Evolutionary conservation across 306 rosid genomes (phyloP).

Genomic region (Hippophae gyantsensis): DNA sequence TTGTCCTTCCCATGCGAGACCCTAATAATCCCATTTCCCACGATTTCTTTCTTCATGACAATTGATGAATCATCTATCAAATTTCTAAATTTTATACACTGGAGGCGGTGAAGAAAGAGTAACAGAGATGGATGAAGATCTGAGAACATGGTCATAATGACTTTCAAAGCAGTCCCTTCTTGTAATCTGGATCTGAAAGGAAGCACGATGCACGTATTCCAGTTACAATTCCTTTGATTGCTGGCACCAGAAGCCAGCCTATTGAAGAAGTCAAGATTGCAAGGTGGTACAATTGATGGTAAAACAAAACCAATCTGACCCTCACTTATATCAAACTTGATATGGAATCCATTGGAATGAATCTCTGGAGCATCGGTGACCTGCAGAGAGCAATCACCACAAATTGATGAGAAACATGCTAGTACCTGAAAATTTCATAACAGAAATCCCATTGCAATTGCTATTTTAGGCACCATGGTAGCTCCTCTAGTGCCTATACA

Average conservation of each 20-base stretch:
- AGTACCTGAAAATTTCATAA: background rate
- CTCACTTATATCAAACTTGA: conserved; percentile 87
- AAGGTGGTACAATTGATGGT: conserved; percentile 73
- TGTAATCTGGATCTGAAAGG: conserved; percentile 64
- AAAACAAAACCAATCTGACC: conserved; percentile 96
- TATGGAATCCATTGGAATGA: conserved; percentile 95
- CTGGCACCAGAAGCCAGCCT: conserved; percentile 45
- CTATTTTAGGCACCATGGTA: background rate
- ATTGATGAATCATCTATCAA: conserved; percentile 52
- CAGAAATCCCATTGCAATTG: background rate
- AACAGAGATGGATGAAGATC: conserved; percentile 92
- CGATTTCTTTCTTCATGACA: conserved; percentile 73
- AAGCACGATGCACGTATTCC: conserved; percentile 92
- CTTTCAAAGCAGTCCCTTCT: conserved; percentile 47
- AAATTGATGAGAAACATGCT: conserved; percentile 15
- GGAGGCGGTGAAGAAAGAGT: conserved; percentile 85
- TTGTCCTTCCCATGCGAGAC: conserved; percentile 73
- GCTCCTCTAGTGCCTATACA: no score
- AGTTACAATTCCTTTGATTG: conserved; percentile 35
- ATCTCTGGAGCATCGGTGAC: conserved; percentile 95
- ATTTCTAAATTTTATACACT: conserved; percentile 73
- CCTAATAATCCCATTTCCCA: conserved; percentile 64
- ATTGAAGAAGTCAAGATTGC: conserved; percentile 44
- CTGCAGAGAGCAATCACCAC: conserved; percentile 36
- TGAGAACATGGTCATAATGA: conserved; percentile 61